Evolutionary conservation across 352 stramenopile species (phyloP).

Genomic region (Globisporangium barbulae): DNA sequence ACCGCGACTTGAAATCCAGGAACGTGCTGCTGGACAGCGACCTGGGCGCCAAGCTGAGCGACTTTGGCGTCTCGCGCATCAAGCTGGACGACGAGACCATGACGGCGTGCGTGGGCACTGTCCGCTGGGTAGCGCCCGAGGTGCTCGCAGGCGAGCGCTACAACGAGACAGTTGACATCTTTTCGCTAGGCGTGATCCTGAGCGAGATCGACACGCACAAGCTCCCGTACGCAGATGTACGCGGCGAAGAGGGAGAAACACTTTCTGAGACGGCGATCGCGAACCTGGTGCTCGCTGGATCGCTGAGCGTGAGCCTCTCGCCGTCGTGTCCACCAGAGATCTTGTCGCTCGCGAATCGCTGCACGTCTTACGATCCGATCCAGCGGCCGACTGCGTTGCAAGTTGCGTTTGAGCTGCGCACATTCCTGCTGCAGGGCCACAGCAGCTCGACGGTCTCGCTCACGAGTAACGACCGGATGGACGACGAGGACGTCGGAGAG

Average conservation of each 20-base stretch:
- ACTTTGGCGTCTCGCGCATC: constrained; percentile 62
- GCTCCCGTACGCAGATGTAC: constrained; percentile 8
- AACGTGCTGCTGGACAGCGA: constrained; percentile 22
- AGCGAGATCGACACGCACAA: constrained; percentile 22
- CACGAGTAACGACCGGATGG: not conserved
- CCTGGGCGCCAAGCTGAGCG: constrained; percentile 71
- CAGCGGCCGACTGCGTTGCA: constrained; percentile 20
- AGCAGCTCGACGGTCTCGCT: constrained; percentile 1
- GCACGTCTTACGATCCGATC: constrained; percentile 22
- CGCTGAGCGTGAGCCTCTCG: constrained; percentile 19
- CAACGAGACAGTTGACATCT: constrained; percentile 22
- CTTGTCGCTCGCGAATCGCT: constrained; percentile 16
- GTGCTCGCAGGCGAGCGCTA: constrained; percentile 18
- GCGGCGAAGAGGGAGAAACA: constrained; percentile 8
- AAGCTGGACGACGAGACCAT: constrained; percentile 20
- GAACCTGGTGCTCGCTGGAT: constrained; percentile 17
- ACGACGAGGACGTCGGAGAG: not conserved
- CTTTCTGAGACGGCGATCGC: constrained; percentile 22
- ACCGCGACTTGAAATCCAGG: constrained; percentile 31
- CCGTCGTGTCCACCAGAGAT: constrained; percentile 26
- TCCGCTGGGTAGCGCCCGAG: constrained; percentile 21
- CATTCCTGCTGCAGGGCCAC: not conserved
- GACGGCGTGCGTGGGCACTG: constrained; percentile 19
- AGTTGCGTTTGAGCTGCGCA: constrained; percentile 24
- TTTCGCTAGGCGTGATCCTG: constrained; percentile 21